A percentile compares a stretch with the other conserved stretches of the same genome.
Evolutionary conservation across 2,329 filamentous ascomycete species (phyloP).

Genomic region (Fonsecaea pedrosoi): DNA sequence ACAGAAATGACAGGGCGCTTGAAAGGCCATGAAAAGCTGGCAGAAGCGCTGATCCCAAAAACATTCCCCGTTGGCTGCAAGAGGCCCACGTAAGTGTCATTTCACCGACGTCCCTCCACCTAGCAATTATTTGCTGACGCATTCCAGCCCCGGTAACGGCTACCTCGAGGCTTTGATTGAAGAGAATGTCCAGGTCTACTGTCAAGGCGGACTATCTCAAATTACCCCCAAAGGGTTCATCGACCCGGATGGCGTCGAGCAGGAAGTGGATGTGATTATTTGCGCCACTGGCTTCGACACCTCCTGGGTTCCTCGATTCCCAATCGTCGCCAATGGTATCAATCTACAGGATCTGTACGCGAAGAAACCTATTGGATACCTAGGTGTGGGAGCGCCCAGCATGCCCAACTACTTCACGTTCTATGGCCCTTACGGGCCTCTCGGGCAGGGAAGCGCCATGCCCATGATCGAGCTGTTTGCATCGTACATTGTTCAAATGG

Average conservation of each 20-base stretch:
- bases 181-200: constrained; percentile 54
- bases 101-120: no score
- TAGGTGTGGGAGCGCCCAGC: constrained; percentile 27
- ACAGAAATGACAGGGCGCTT: constrained; percentile 39
- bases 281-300: constrained; percentile 36
- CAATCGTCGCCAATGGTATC: constrained; percentile 28
- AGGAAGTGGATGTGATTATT: constrained; percentile 38
- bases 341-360: constrained; percentile 27
- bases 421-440: constrained; percentile 39
- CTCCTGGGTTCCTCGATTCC: constrained; percentile 32
- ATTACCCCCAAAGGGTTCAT: constrained; percentile 47
- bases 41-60: constrained; percentile 54
- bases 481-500: constrained; percentile 26
- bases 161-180: constrained; percentile 43
- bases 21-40: constrained; percentile 42
- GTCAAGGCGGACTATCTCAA: constrained; percentile 47
- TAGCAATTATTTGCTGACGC: constrained; percentile 33
- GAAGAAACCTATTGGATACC: constrained; percentile 32
- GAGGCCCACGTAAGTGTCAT: constrained; percentile 43
- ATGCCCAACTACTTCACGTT: constrained; percentile 43
- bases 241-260: constrained; percentile 35
- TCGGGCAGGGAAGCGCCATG: constrained; percentile 36
- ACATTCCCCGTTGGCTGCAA: constrained; percentile 54
- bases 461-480: constrained; percentile 26
- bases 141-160: constrained; percentile 35